Base-by-base conservation (phyloP, 345 rosid genomes). In the Eucalyptus tenuipes region DNA sequence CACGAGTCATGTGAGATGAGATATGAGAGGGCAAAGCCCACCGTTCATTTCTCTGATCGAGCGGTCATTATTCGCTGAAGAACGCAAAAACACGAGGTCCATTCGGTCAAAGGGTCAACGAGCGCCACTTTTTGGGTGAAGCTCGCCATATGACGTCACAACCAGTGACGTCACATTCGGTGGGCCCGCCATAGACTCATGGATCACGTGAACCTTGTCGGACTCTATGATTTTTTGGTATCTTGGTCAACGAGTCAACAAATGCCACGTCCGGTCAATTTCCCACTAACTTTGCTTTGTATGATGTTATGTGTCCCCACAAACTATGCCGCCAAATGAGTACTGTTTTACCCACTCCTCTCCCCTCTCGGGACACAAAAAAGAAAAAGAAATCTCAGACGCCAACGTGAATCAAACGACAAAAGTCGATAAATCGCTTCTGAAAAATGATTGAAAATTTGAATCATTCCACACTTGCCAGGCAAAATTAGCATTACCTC, bases 321-420 rank as follows among this genome's bases (percentile, higher is more conserved):
- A 22, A 20, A 3, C 6, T 52, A 52, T 0, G 18, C 0, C 25
- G 10, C 57, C 57, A 52, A 7, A 52, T 18, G 57, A 22, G 5
- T 1, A 55, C 12, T 55, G 59, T 22, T 55, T 55, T 55, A 55
- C 5, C 27, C 27, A 55, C 25, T 20, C 27, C 0, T 52, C 22
- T 52, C 55, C 24, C 55, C 55, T 52, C 24, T 52, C 55, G 24
- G 22, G 24, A 55, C 13, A 55, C 3, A 20, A 22, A 55, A 53
- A 55, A 55, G 61, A 55, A 55, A 55, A 55, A 55, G 61, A 55
- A 55, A 55, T 22, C 61, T 55, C 29, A 55, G 8, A 55, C 2
- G 27, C 27, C 6, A 22, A 55, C 5, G 12, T 55, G 59, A 55
- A 53, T 53, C 27, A 22, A 55, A 55, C 13, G 27, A 55, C 27